phyloP scores from a whole-genome alignment of 331 rosid genomes.

The Arachis monticola region DNA sequence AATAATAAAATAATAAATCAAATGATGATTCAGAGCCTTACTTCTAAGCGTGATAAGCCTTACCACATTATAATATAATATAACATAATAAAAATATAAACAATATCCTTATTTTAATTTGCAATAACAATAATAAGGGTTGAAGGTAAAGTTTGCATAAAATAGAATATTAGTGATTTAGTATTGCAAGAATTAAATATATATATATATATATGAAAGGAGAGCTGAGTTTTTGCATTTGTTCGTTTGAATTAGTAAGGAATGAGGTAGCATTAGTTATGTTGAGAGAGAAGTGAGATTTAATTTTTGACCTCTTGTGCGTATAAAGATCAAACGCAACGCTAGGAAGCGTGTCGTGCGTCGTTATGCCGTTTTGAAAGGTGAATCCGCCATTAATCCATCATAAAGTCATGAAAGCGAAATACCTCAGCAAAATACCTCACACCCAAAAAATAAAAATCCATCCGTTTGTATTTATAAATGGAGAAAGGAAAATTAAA shows the following conservation, averaged over 20 bases:
- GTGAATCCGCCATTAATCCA: constrained; percentile 26
- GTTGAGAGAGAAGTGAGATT: constrained; percentile 14
- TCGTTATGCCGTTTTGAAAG: constrained; percentile 11
- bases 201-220: too few relatives aligned
- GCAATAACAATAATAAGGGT: not conserved
- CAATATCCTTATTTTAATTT: too few relatives aligned
- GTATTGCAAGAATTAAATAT: not conserved
- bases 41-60: not conserved
- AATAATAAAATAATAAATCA: not conserved
- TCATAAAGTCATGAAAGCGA: constrained; percentile 30
- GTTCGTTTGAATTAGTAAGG: too few relatives aligned
- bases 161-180: too few relatives aligned
- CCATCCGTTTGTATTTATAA: not conserved
- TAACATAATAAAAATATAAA: too few relatives aligned
- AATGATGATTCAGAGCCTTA: not conserved
- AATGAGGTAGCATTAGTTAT: not conserved
- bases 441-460: not conserved
- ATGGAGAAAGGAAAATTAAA: not conserved
- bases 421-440: constrained; percentile 16
- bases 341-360: constrained; percentile 9
- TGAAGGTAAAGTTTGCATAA: not conserved
- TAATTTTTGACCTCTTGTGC: not conserved
- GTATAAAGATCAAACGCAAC: constrained; percentile 10
- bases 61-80: not conserved
- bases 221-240: too few relatives aligned